Base-by-base conservation (phyloP, 768 basidiomycete species). In the Gelatoporia subvermispora region DNA sequence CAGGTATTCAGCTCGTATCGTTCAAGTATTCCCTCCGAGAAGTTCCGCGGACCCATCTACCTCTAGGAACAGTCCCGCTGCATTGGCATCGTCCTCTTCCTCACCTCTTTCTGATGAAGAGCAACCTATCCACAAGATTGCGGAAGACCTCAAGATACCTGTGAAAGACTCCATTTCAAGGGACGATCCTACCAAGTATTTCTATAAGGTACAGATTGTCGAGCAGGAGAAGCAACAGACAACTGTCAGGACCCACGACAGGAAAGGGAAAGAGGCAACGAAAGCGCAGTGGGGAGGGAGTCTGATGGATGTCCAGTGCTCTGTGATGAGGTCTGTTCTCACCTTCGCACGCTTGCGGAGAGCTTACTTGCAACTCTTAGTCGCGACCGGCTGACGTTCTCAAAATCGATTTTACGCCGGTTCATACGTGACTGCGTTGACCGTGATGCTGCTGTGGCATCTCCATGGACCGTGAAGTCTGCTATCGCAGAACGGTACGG, bases 381-480 rank as follows among this genome's bases (percentile, higher is more conserved):
- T 60, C 93, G 96, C 51, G 96, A 99, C 65, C 88, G 94, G 45
- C 75, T 95, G 17, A 84, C 92, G 17, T 98, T 98, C 69, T 95
- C 93, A 23, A 97, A 98, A 67, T 93, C 93, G 16, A 95, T 98
- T 58, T 80, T 99, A 23, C 90, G 93, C 55, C 86, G 93, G 15
- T 97, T 95, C 68, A 89, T 99, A 49, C 85, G 91, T 53, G 96
- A 98, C 62, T 95, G 93, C 59, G 88, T 99, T 2, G 87, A 91
- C 60, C 84, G 96, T 28, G 93, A 95, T 56, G 77, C 92, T 15
- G 87, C 91, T 8, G 86, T 95, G 22, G 93, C 92, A 8, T 90
- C 92, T 1, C 95, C 96, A 5, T 99, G 96, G 96, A 85, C 84
- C 2, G 93, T 98, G 24, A 97, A 97, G 65, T 80, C 80, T 1